phyloP scores from a whole-genome alignment of 345 rosid species.

The Microcos paniculata region DNA sequence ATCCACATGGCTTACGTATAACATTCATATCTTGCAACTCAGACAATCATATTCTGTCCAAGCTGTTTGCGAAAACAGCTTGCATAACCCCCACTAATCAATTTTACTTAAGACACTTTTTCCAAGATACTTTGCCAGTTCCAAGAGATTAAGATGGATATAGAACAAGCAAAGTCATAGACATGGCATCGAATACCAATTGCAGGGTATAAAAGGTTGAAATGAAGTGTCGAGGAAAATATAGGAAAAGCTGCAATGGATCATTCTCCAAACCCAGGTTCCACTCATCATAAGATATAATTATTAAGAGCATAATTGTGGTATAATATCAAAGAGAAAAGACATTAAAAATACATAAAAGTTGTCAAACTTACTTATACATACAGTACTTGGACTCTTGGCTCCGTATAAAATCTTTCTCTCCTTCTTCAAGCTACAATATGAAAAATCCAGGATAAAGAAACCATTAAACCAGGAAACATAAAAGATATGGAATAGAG shows the following conservation, averaged over 20 bases:
- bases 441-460: not conserved
- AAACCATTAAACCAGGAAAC: not conserved
- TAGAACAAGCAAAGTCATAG: not conserved
- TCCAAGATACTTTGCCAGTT: not conserved
- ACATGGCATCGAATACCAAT: not conserved
- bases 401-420: conserved; percentile 13
- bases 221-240: no score
- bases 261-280: not conserved
- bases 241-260: no score
- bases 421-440: conserved; percentile 13
- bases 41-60: not conserved
- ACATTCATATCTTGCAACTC: not conserved
- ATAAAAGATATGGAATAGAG: not conserved
- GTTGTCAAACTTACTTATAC: conserved; percentile 9
- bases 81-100: not conserved
- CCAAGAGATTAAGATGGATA: conserved; percentile 4
- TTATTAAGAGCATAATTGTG: not conserved
- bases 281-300: not conserved
- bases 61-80: not conserved
- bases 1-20: not conserved
- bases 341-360: not conserved
- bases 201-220: not conserved
- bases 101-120: not conserved
- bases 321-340: not conserved
- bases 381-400: conserved; percentile 15